Percentiles rank a stretch among this genome's conserved stretches.
Evolutionary conservation across 148 eudicot genomes (phyloP).

Genomic region (Rhododendron mucronatum): DNA sequence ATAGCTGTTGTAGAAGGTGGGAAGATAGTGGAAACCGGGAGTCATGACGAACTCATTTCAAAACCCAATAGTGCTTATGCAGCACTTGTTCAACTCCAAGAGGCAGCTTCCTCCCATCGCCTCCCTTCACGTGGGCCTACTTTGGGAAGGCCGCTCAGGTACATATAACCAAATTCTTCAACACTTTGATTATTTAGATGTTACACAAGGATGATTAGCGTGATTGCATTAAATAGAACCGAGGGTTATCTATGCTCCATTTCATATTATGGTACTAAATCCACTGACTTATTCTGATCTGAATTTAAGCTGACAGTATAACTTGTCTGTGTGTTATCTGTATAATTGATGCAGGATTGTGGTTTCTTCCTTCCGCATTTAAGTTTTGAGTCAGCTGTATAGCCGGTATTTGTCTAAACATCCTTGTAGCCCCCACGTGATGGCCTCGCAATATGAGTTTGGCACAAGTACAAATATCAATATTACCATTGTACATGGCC

Average conservation of each 20-base stretch:
- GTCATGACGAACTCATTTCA: conserved; percentile 87
- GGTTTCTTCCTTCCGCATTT: not conserved
- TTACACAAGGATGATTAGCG: not conserved
- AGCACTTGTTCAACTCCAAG: conserved; percentile 79
- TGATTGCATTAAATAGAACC: not conserved
- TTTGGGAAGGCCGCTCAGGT: conserved; percentile 61
- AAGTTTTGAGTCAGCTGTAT: not conserved
- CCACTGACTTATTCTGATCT: not conserved
- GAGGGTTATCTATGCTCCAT: not conserved
- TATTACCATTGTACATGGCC: not conserved
- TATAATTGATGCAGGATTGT: not conserved
- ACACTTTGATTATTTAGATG: not conserved
- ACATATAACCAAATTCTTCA: not conserved
- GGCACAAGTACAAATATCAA: not conserved
- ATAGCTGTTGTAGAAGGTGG: conserved; percentile 90
- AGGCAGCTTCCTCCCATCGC: conserved; percentile 46
- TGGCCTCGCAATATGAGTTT: too few relatives aligned
- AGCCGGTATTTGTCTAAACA: not conserved
- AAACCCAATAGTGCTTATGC: conserved; percentile 68
- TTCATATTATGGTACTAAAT: not conserved
- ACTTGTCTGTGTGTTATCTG: not conserved
- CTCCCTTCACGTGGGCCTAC: conserved; percentile 44
- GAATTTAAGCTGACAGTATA: not conserved
- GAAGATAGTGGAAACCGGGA: conserved; percentile 78
- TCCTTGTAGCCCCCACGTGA: not conserved